A percentile compares a stretch with the other conserved stretches of the same genome.
These are phyloP conservation scores for Tylopilus subfusipes DNA, from an alignment of 768 basidiomycete species.

Conservation along the genomic window DNA sequence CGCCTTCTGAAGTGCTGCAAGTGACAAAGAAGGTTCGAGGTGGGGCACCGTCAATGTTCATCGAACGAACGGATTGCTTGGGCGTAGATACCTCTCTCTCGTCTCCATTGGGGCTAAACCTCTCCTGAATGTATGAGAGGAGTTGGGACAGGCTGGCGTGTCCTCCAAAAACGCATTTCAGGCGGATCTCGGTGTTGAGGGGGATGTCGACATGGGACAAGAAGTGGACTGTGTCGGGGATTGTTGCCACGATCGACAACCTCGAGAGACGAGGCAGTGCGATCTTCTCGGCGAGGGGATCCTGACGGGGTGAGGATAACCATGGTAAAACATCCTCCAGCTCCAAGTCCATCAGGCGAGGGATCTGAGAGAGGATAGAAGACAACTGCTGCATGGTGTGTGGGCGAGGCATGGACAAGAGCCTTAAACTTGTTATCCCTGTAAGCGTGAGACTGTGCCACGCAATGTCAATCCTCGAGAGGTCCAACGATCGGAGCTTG, in stretches of 20 bases:
- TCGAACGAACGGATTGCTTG: background rate
- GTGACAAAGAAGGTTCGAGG: background rate
- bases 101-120: background rate
- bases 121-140: conserved; percentile 1
- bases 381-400: background rate
- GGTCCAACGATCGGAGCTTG: background rate
- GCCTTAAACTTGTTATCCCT: background rate
- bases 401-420: background rate
- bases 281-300: background rate
- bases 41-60: background rate
- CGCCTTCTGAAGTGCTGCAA: background rate
- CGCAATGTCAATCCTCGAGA: background rate
- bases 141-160: background rate
- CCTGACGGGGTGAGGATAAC: background rate
- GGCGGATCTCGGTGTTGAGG: background rate
- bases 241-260: background rate
- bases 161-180: background rate
- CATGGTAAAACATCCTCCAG: background rate
- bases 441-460: background rate
- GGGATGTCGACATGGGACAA: background rate
- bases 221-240: background rate
- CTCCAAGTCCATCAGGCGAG: background rate
- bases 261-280: background rate
- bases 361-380: background rate
- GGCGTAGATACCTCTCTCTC: background rate